Evolutionary conservation across 1,284 basidiomycete species (phyloP).

Genomic region (Cutaneotrichosporon mucoides): DNA sequence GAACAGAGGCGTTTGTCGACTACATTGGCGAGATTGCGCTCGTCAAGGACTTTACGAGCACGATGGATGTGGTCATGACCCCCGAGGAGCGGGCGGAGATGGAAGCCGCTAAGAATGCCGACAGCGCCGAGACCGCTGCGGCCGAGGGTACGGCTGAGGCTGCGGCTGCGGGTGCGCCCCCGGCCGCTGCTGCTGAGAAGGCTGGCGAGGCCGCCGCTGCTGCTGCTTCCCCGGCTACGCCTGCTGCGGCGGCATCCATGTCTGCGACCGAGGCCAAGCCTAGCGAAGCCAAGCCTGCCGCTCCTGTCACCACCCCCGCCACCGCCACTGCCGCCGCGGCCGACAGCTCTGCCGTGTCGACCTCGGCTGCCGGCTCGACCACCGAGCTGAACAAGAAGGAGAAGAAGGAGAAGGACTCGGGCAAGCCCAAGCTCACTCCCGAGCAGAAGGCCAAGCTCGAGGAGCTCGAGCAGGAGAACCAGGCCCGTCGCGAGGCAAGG

Average conservation of each 20-base stretch:
- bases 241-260: background rate
- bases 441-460: constrained; percentile 81
- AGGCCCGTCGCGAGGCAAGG: constrained; percentile 69
- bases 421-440: constrained; percentile 62
- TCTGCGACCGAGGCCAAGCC: too few relatives aligned
- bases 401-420: constrained; percentile 37
- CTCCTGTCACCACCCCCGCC: too few relatives aligned
- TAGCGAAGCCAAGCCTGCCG: too few relatives aligned
- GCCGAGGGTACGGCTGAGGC: background rate
- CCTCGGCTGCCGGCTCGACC: constrained; percentile 17
- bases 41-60: constrained; percentile 61
- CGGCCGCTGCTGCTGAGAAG: constrained; percentile 13
- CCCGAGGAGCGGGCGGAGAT: constrained; percentile 89
- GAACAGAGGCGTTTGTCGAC: constrained; percentile 55
- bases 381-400: constrained; percentile 37
- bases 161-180: constrained; percentile 8
- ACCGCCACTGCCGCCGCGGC: background rate
- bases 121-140: constrained; percentile 19
- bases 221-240: background rate
- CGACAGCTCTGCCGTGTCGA: constrained; percentile 15
- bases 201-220: constrained; percentile 13
- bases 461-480: constrained; percentile 72
- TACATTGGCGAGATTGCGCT: constrained; percentile 92
- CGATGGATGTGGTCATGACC: constrained; percentile 55
- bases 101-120: constrained; percentile 55